phyloP scores from a whole-genome alignment of 768 basidiomycete species.

The Mycena galopus region DNA sequence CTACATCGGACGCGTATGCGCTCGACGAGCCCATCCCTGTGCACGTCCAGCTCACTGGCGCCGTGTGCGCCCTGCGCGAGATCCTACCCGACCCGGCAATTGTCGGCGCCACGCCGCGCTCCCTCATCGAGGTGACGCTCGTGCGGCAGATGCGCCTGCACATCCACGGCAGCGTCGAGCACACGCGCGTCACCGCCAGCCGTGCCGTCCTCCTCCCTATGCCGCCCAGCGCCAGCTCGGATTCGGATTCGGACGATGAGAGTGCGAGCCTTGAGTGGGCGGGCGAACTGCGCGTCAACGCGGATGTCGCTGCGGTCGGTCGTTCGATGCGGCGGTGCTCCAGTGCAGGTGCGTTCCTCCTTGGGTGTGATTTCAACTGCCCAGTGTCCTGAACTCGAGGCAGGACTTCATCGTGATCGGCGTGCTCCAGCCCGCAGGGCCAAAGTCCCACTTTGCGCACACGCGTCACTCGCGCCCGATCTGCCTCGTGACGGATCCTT shows the following conservation, averaged over 20 bases:
- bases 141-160: slow-evolving; percentile 9
- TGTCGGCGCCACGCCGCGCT: background rate
- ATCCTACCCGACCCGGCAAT: slow-evolving; percentile 1
- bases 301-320: background rate
- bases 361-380: too few species aligned
- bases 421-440: background rate
- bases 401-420: slow-evolving; percentile 27
- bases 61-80: slow-evolving; percentile 2
- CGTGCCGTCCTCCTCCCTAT: background rate
- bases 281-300: background rate
- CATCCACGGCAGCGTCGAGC: background rate
- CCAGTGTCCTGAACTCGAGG: too few species aligned
- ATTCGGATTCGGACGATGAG: background rate
- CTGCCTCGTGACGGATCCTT: slow-evolving; percentile 11
- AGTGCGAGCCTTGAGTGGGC: slow-evolving; percentile 22
- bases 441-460: background rate
- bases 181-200: background rate
- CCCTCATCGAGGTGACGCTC: background rate
- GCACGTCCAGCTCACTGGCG: slow-evolving; percentile 18
- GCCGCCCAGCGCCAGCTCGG: slow-evolving; percentile 9
- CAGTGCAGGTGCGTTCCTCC: too few species aligned
- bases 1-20: slow-evolving; percentile 1
- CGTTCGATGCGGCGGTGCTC: slow-evolving; percentile 23
- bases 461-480: slow-evolving; percentile 12
- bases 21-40: slow-evolving; percentile 16